Evolutionary conservation across 2,329 filamentous ascomycete genomes (phyloP), one percentile per base, ranked within the genome.

Genomic region (Pseudogymnoascus sp.): DNA sequence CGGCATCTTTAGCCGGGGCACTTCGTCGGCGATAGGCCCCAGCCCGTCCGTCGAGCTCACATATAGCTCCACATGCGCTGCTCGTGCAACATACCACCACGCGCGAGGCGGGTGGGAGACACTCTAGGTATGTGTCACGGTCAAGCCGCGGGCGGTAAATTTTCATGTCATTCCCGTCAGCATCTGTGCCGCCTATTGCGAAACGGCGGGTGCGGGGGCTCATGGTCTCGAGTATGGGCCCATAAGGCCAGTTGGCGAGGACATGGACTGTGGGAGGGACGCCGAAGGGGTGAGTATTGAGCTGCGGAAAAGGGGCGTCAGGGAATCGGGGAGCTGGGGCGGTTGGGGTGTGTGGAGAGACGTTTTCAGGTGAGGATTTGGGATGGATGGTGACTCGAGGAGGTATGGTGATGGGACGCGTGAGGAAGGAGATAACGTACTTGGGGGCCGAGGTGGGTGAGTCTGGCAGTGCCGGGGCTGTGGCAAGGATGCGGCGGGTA

Each of bases 391-490:
- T 5, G n/a, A 7, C 18, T 14, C 10, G 8, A 5, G 16, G n/a
- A 10, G 50, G 28, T 18, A 56, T 3, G 8, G 25, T 56, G 16
- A 56, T 28, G n/a, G 50, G 25, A 7, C 25, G 25, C n/a, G 50
- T 16, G n/a, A 34, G 50, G n/a, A 56, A 56, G n/a, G 50, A 28
- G n/a, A 34, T 56, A n/a, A 56, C 25, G 50, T 56, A 56, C 50
- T 34, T 18, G 10, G 25, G 50, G 50, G 4, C 5, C 14, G 25
- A 34, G n/a, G 50, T 34, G 8, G 50, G n/a, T 8, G n/a, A 16
- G n/a, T 34, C n/a, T 18, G n/a, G 28, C 25, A 34, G 28, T 4
- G 23, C 28, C 2, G n/a, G 50, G 25, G 28, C 25, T 7, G 50
- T 56, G 25, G 50, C 50, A 18, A 34, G 10, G 8, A 4, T 14